Percentiles rank a stretch among this genome's conserved stretches.
Evolutionary conservation across 1,284 basidiomycete genomes (phyloP).

Genomic region (Entoloma clypeatum): DNA sequence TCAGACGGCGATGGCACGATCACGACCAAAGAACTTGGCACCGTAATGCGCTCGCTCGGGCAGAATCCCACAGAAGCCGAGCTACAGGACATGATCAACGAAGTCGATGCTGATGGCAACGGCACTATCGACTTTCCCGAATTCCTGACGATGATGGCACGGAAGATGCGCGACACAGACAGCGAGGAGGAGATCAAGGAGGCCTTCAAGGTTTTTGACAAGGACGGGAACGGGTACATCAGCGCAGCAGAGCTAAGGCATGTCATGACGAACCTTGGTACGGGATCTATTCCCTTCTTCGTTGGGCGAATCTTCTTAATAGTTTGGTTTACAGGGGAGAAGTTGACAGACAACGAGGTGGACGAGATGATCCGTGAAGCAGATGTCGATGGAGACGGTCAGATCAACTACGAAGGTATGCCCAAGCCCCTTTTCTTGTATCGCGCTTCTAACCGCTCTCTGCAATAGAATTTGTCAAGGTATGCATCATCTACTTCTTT

Average conservation of each 20-base stretch:
- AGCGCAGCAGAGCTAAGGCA: slow-evolving; percentile 80
- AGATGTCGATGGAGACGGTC: slow-evolving; percentile 92
- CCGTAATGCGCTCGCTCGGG: slow-evolving; percentile 95
- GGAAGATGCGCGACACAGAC: slow-evolving; percentile 89
- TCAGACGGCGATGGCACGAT: slow-evolving; percentile 96
- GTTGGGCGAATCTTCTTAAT: background rate
- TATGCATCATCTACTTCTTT: slow-evolving; percentile 22
- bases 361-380: slow-evolving; percentile 99
- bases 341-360: slow-evolving; percentile 89
- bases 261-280: slow-evolving; percentile 91
- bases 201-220: slow-evolving; percentile 84
- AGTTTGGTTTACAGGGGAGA: slow-evolving; percentile 61
- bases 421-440: slow-evolving; percentile 12
- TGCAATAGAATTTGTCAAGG: slow-evolving; percentile 67
- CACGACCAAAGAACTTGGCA: slow-evolving; percentile 93
- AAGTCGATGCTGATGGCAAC: slow-evolving; percentile 77
- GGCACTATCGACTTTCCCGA: slow-evolving; percentile 97
- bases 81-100: slow-evolving; percentile 96
- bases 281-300: slow-evolving; percentile 27
- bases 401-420: slow-evolving; percentile 82
- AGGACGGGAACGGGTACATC: slow-evolving; percentile 81
- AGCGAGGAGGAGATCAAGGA: slow-evolving; percentile 74
- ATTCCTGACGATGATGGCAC: slow-evolving; percentile 93
- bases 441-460: slow-evolving; percentile 4
- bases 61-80: slow-evolving; percentile 97